Evolutionary conservation across 2,329 filamentous ascomycete genomes (phyloP), one percentile per base, ranked within the genome.

Genomic region (Ophiobolus disseminans): DNA sequence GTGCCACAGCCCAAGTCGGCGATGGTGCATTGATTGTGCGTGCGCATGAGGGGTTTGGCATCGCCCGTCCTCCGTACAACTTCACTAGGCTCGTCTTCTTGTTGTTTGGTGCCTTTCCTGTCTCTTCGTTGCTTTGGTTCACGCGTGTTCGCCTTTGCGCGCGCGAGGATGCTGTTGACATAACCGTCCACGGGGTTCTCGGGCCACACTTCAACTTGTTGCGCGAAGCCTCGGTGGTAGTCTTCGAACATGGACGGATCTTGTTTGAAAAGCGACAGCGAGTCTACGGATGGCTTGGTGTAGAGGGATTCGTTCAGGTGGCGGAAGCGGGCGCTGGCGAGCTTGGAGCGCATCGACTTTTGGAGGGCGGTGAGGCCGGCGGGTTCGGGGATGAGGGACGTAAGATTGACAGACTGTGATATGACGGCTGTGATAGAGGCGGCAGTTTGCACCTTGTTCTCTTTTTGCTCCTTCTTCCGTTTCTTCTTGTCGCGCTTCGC

Each of bases 251-350:
- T 92, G 69, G 96, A 90, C 0, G 94, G 94, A 40, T 90, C 90
- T 25, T 88, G 80, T 41, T 84, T 80, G 78, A 99, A 97, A 19
- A 97, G 85, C 40, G 82, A 77, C 61, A 94, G 85, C n/a, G 94
- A 89, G 58, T 94, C 86, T 26, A 80, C 79, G 0, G 94, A 99
- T 1, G 92, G 90, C 6, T 87, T 90, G 4, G 93, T 97, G 78
- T 99, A 99, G 11, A 99, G 86, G 0, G 91, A 93, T 78, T 99
- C 89, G 74, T 99, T 99, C 53, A 99, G 86, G 75, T 97, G 91
- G 57, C 94, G 91, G 83, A 99, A 99, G 49, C 94, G 91, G 1
- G 94, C 92, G 8, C 92, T 95, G 55, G 96, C 82, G 55, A 99
- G 86, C 79, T 99, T 99, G 69, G 91, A 88, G 53, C 90, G 87